Evolutionary conservation across 495 filamentous ascomycete genomes (phyloP).

Genomic region (Aspergillus heteromorphus): DNA sequence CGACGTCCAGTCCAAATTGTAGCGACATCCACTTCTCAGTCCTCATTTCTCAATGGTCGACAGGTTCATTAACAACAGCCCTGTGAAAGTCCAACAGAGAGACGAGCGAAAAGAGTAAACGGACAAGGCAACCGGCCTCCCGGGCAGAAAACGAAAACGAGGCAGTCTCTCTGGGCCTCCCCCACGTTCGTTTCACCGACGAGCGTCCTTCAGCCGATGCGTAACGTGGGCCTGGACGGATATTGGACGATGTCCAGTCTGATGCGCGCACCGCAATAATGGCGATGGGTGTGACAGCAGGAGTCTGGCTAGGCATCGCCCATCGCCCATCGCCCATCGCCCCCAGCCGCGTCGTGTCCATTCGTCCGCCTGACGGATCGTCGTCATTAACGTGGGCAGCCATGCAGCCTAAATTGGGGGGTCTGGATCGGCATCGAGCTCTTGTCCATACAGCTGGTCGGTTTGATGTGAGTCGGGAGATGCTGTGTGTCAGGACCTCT

Average conservation of each 20-base stretch:
- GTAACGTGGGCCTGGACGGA: not conserved
- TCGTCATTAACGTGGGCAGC: not conserved
- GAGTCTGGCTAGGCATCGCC: not conserved
- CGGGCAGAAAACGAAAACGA: not conserved
- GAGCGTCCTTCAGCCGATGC: not conserved
- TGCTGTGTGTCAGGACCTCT: too few relatives aligned
- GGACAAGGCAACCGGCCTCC: not conserved
- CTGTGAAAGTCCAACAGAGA: not conserved
- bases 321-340: too few relatives aligned
- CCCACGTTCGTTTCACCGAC: not conserved
- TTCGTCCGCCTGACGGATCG: not conserved
- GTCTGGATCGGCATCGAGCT: not conserved
- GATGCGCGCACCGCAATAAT: not conserved
- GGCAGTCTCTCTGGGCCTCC: not conserved
- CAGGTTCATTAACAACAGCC: not conserved
- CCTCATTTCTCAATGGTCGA: not conserved
- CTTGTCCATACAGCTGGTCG: too few relatives aligned
- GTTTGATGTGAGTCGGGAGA: too few relatives aligned
- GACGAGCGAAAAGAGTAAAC: not conserved
- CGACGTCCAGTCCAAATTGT: not conserved
- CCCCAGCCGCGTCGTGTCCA: not conserved
- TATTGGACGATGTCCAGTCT: not conserved
- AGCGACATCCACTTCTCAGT: not conserved
- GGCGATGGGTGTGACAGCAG: not conserved
- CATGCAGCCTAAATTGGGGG: not conserved